Evolutionary conservation across 2,329 filamentous ascomycete species (phyloP).

Genomic region (Albifimbria verrucaria): DNA sequence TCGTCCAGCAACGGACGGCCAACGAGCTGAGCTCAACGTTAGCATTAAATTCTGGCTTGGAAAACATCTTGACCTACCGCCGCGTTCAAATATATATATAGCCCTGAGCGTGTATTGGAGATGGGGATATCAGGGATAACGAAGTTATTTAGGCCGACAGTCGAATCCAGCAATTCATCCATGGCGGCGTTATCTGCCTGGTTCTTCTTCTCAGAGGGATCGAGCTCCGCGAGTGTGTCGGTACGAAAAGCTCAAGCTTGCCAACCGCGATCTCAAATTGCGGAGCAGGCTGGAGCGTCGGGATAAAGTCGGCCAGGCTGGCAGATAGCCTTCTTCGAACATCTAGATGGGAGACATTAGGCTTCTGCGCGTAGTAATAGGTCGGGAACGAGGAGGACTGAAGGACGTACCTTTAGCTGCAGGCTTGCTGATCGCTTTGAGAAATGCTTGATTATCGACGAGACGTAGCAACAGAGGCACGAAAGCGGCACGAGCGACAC

Average conservation of each 20-base stretch:
- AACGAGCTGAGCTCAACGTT: slow-evolving; percentile 57
- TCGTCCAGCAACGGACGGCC: slow-evolving; percentile 84
- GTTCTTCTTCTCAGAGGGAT: slow-evolving; percentile 52
- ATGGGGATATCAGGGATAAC: slow-evolving; percentile 63
- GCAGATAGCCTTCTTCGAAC: slow-evolving; percentile 47
- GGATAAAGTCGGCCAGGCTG: slow-evolving; percentile 51
- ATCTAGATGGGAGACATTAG: slow-evolving; percentile 25
- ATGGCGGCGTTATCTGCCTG: slow-evolving; percentile 46
- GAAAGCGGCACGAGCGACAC: slow-evolving; percentile 58
- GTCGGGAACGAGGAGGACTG: neutral
- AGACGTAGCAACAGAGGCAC: slow-evolving; percentile 61
- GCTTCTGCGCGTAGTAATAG: neutral
- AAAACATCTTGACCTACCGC: slow-evolving; percentile 51
- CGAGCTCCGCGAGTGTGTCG: slow-evolving; percentile 52
- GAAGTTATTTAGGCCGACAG: slow-evolving; percentile 53
- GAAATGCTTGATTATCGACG: slow-evolving; percentile 55
- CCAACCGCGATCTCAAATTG: slow-evolving; percentile 39
- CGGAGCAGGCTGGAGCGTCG: slow-evolving; percentile 54
- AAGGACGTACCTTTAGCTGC: slow-evolving; percentile 46
- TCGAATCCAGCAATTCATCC: slow-evolving; percentile 55
- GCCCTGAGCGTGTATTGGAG: slow-evolving; percentile 72
- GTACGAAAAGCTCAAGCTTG: slow-evolving; percentile 54
- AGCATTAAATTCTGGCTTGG: rapidly evolving
- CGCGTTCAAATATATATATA: slow-evolving; percentile 83
- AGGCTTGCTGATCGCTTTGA: slow-evolving; percentile 50